These are phyloP conservation scores for Kurtzmaniella cleridarum DNA, from an alignment of 805 yeast genomes.

Conservation along the genomic window DNA sequence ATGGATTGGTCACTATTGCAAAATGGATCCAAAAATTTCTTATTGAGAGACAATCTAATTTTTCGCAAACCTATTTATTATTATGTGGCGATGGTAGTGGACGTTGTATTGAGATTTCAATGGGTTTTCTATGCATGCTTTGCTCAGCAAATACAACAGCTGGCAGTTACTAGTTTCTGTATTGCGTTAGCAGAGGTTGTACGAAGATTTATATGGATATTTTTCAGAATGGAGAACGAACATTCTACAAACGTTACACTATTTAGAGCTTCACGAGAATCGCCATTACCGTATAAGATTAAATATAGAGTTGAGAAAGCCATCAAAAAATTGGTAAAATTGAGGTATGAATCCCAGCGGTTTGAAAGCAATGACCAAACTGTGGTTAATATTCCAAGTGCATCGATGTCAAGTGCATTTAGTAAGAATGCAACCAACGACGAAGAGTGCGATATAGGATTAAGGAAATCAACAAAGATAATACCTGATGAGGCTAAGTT, in stretches of 20 bases:
- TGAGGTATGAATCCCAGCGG: conserved; percentile 17
- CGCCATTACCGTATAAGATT: conserved; percentile 73
- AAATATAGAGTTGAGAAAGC: conserved; percentile 29
- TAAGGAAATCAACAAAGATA: conserved; percentile 5
- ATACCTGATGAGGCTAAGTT: conserved; percentile 1
- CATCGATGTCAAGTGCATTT: conserved; percentile 1
- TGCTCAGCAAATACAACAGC: conserved; percentile 72
- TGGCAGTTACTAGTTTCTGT: conserved; percentile 78
- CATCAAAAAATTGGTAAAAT: conserved; percentile 29
- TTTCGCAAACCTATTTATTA: conserved; percentile 47
- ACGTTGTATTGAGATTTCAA: conserved; percentile 74
- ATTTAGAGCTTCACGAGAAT: conserved; percentile 82
- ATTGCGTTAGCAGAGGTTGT: conserved; percentile 78
- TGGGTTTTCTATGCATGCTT: conserved; percentile 90
- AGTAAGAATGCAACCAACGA: conserved; percentile 10
- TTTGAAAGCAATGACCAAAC: not conserved
- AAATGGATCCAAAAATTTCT: conserved; percentile 47
- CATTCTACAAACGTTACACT: conserved; percentile 86
- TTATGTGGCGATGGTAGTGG: conserved; percentile 67
- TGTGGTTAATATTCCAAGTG: not conserved
- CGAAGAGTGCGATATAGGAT: conserved; percentile 10
- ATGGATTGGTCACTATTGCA: conserved; percentile 96
- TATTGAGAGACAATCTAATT: conserved; percentile 69
- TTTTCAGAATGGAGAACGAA: conserved; percentile 93
- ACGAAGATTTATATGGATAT: conserved; percentile 84